Percentiles rank a stretch among this genome's conserved stretches.
These are phyloP conservation scores for Aphanomyces cochlioides DNA, from an alignment of 352 stramenopile species.

Conservation along the genomic window DNA sequence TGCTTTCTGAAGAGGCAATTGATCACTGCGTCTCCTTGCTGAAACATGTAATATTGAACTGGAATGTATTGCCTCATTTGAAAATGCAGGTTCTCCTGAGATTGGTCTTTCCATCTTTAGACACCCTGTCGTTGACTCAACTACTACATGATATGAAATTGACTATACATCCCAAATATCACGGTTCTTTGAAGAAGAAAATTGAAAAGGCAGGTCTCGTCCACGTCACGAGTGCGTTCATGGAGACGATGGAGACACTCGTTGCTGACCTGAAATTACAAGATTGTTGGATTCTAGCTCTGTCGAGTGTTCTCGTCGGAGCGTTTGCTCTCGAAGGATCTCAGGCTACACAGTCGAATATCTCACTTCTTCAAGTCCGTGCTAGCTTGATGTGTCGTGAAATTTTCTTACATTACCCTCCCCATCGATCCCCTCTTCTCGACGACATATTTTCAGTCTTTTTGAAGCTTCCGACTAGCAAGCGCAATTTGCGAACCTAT, in stretches of 20 bases:
- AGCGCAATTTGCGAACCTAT: slow-evolving; percentile 63
- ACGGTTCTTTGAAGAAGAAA: slow-evolving; percentile 26
- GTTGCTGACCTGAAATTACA: slow-evolving; percentile 63
- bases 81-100: slow-evolving; percentile 37
- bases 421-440: slow-evolving; percentile 57
- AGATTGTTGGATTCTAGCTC: slow-evolving; percentile 67
- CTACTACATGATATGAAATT: slow-evolving; percentile 25
- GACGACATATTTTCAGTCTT: slow-evolving; percentile 70
- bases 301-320: slow-evolving; percentile 65
- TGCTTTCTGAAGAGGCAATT: slow-evolving; percentile 79
- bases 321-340: slow-evolving; percentile 70
- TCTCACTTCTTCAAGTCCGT: slow-evolving; percentile 55
- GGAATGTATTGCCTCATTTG: not conserved
- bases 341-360: slow-evolving; percentile 38
- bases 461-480: slow-evolving; percentile 68
- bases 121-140: slow-evolving; percentile 39
- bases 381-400: slow-evolving; percentile 51
- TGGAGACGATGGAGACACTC: slow-evolving; percentile 61
- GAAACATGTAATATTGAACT: slow-evolving; percentile 37
- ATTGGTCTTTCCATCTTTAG: slow-evolving; percentile 64
- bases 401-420: slow-evolving; percentile 64
- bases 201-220: slow-evolving; percentile 57
- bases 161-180: slow-evolving; percentile 22
- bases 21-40: slow-evolving; percentile 73
- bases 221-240: slow-evolving; percentile 63